Percentiles rank a stretch among this genome's conserved stretches.
These are phyloP conservation scores for Scutellaria barbata DNA, from an alignment of 257 asterid genomes.

Conservation along the genomic window DNA sequence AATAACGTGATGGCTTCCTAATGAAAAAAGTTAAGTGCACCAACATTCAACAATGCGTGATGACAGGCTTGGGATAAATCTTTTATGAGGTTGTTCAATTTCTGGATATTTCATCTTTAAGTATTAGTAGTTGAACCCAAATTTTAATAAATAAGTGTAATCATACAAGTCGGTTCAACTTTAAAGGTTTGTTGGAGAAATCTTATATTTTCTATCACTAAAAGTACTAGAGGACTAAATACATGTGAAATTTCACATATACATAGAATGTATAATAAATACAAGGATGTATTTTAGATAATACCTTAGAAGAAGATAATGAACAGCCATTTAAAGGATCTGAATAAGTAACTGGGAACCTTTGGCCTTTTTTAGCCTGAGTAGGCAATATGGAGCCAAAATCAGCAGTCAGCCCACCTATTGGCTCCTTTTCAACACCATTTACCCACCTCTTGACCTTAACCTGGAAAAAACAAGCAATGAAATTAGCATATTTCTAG, in stretches of 20 bases:
- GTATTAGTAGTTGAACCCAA: neutral
- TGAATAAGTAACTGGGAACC: slow-evolving; percentile 55
- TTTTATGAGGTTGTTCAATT: neutral
- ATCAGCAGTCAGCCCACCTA: slow-evolving; percentile 72
- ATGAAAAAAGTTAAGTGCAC: slow-evolving; percentile 7
- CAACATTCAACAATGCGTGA: slow-evolving; percentile 1
- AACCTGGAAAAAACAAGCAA: slow-evolving; percentile 53
- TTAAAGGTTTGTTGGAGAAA: slow-evolving; percentile 15
- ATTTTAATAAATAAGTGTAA: neutral
- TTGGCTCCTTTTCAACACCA: slow-evolving; percentile 60
- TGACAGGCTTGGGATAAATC: slow-evolving; percentile 5
- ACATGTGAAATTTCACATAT: slow-evolving; percentile 24
- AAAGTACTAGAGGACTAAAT: neutral
- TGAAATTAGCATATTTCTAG: slow-evolving; percentile 13
- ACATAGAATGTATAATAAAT: slow-evolving; percentile 1
- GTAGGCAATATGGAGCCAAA: slow-evolving; percentile 80
- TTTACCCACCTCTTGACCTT: slow-evolving; percentile 68
- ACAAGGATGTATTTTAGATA: slow-evolving; percentile 17
- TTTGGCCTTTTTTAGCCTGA: slow-evolving; percentile 48
- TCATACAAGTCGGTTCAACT: slow-evolving; percentile 18
- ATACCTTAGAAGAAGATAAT: slow-evolving; percentile 61
- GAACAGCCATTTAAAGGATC: slow-evolving; percentile 72
- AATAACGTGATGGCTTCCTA: slow-evolving; percentile 10
- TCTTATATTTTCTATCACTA: neutral
- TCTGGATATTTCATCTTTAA: slow-evolving; percentile 15